phyloP scores from a whole-genome alignment of 2,329 filamentous ascomycete species.

The Penicillium corylophilum region DNA sequence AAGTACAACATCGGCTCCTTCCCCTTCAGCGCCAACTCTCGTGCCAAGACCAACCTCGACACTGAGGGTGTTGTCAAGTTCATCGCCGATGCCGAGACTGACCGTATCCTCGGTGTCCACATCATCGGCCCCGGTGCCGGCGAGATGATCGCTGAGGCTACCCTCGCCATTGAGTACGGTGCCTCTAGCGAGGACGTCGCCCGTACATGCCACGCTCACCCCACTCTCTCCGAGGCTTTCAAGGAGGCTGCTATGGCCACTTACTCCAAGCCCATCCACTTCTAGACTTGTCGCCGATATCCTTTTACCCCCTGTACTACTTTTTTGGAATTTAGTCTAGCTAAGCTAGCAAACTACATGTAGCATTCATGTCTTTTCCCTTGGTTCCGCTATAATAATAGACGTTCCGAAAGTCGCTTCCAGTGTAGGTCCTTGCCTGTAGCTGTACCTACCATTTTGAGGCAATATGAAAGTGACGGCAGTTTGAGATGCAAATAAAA shows the following conservation, averaged over 20 bases:
- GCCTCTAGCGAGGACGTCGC: constrained; percentile 93
- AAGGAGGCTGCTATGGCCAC: constrained; percentile 99
- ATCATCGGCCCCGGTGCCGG: constrained; percentile 95
- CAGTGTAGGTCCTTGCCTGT: neutral
- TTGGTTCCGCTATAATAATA: constrained; percentile 4
- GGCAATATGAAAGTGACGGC: too few relatives aligned
- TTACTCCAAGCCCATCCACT: constrained; percentile 93
- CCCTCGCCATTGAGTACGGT: constrained; percentile 92
- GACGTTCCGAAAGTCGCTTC: neutral
- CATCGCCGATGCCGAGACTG: constrained; percentile 91
- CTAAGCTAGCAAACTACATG: constrained; percentile 37
- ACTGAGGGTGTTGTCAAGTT: constrained; percentile 97
- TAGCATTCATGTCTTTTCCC: constrained; percentile 38
- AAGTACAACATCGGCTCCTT: constrained; percentile 93
- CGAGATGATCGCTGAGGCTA: constrained; percentile 99
- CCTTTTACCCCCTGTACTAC: constrained; percentile 23
- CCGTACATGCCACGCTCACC: constrained; percentile 94
- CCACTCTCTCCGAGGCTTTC: constrained; percentile 93
- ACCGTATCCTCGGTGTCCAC: constrained; percentile 91
- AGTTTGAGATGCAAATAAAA: too few relatives aligned
- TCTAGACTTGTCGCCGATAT: constrained; percentile 53
- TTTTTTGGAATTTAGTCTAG: constrained; percentile 35
- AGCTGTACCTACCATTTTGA: too few relatives aligned
- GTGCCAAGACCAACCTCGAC: constrained; percentile 98
- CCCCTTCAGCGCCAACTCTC: constrained; percentile 97